phyloP scores from a whole-genome alignment of 768 basidiomycete species.

The Russula abietina region DNA sequence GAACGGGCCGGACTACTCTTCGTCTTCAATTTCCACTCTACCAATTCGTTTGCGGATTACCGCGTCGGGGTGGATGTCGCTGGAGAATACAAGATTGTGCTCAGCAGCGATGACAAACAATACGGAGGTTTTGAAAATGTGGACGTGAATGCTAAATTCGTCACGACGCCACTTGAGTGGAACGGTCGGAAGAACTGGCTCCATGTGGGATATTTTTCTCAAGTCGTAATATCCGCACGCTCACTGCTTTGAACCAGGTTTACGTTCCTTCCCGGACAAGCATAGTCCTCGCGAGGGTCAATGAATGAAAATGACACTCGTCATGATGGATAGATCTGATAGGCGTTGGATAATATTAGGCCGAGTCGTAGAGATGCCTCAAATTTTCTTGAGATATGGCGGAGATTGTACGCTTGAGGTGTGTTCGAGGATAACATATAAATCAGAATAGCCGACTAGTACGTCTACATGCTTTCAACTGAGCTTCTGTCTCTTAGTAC shows the following conservation, averaged over 20 bases:
- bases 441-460: conserved; percentile 6
- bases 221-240: background rate
- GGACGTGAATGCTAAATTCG: conserved; percentile 52
- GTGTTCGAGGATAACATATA: conserved; percentile 6
- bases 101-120: conserved; percentile 78
- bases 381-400: conserved; percentile 2
- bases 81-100: conserved; percentile 77
- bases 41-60: conserved; percentile 88
- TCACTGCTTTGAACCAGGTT: conserved; percentile 38
- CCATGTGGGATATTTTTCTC: conserved; percentile 49
- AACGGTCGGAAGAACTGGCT: conserved; percentile 86
- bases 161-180: conserved; percentile 87
- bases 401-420: background rate
- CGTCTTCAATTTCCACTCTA: conserved; percentile 95
- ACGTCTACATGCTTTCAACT: conserved; percentile 16
- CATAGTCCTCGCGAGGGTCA: conserved; percentile 52
- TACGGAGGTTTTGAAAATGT: conserved; percentile 92
- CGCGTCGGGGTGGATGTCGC: conserved; percentile 81
- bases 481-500: conserved; percentile 26
- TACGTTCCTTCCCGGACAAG: conserved; percentile 66
- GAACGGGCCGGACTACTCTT: conserved; percentile 93
- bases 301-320: background rate
- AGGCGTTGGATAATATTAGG: background rate
- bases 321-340: background rate
- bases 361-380: background rate